Evolutionary conservation across 805 yeast species (phyloP), one percentile per base, ranked within the genome.

Genomic region (Cyberlindnera xishuangbannaensis): DNA sequence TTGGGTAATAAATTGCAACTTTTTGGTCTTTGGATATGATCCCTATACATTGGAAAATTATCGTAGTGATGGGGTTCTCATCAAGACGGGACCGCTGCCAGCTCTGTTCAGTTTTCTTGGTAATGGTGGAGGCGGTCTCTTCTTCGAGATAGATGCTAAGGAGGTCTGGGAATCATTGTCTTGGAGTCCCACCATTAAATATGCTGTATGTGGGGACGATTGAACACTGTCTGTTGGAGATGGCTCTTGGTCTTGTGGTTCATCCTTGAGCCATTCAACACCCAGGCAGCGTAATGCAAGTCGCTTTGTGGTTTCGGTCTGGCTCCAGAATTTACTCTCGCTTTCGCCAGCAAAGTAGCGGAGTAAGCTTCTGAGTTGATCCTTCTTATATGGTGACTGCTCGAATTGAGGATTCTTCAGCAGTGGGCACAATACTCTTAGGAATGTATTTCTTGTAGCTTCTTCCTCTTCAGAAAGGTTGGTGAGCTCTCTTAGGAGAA

Each of bases 401-500:
- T 67, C 53, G 34, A 86, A 59, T 46, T 81, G 83, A 1, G 90
- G 71, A 45, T 76, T 76, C 37, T 71, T 63, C 20, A 88, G 56
- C 48, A 88, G 58, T 2, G 94, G 95, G 42, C 75, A 67, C 19
- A 90, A 47, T 3, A 87, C 86, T 36, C 92, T 67, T 26, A 88
- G 58, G 48, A 81, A 86, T 9, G 86, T 75, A 49, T 79, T 78
- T 34, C 83, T 73, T 25, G 78, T 58, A 8, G 69, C 59, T 37
- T 70, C 80, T 24, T 74, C 73, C 15, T 71, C 73, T 10, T 66
- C 69, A 15, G 87, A 73, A 25, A 85, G 56, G 48, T 88, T 78
- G 44, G 72, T 71, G 34, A 90, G 63, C 51, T 88, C 95, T 33
- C 97, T 63, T 2, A 88, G 66, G 33, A 88, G 65, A 8, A 88